A percentile compares a stretch with the other conserved stretches of the same genome.
Evolutionary conservation across 1,139 yeast genomes (phyloP).

Genomic region (Spathaspora sp.): DNA sequence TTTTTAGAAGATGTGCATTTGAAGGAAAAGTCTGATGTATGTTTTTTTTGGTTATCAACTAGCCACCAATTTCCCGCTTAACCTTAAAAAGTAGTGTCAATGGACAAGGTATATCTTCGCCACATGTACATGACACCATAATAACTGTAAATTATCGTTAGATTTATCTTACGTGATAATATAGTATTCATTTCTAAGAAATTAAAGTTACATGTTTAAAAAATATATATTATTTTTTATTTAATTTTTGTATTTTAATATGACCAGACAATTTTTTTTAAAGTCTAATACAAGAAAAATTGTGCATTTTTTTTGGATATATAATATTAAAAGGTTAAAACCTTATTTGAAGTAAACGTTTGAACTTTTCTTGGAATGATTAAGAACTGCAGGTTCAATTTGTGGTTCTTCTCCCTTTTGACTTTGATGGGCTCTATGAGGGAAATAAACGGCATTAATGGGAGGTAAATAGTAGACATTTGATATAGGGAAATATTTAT

Average conservation of each 20-base stretch:
- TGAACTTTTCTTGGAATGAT: conserved; percentile 25
- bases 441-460: conserved; percentile 58
- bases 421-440: conserved; percentile 52
- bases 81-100: too few species aligned
- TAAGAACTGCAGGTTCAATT: conserved; percentile 11
- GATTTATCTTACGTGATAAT: not conserved
- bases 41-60: not conserved
- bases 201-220: not conserved
- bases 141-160: too few species aligned
- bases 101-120: not conserved
- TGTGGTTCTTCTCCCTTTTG: conserved; percentile 14
- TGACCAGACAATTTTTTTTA: not conserved
- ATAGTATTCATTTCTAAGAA: not conserved
- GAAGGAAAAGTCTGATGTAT: not conserved
- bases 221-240: not conserved
- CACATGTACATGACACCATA: not conserved
- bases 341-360: conserved; percentile 31
- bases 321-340: not conserved
- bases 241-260: not conserved
- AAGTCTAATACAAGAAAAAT: not conserved
- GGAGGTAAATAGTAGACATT: conserved; percentile 59
- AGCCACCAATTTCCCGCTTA: too few species aligned
- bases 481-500: conserved; percentile 58
- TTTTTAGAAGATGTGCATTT: not conserved
- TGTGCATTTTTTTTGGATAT: not conserved